Conservation (phyloP, 2,329 filamentous ascomycete species). For the Penicillium sp. region DNA sequence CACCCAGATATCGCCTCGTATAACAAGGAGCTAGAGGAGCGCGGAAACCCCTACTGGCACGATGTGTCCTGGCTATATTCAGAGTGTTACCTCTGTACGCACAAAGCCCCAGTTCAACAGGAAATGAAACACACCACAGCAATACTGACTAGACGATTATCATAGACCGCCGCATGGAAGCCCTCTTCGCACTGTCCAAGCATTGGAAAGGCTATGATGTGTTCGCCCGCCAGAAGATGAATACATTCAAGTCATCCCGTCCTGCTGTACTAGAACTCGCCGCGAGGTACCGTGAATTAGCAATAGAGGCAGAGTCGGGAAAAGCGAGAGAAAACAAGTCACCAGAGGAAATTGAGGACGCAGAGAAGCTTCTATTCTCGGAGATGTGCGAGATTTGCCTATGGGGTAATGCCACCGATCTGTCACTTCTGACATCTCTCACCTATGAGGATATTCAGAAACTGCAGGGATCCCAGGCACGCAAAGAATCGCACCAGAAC, state of each 20-base stretch:
- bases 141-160: slow-evolving; percentile 21
- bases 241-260: slow-evolving; percentile 87
- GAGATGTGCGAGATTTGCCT: slow-evolving; percentile 97
- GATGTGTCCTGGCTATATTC: slow-evolving; percentile 82
- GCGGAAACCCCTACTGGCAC: slow-evolving; percentile 77
- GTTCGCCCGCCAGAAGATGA: slow-evolving; percentile 85
- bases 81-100: slow-evolving; percentile 81
- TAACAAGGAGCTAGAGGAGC: slow-evolving; percentile 76
- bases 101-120: not conserved
- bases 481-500: slow-evolving; percentile 85
- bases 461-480: slow-evolving; percentile 81
- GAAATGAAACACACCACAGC: not conserved
- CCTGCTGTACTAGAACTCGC: slow-evolving; percentile 81
- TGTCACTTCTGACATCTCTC: slow-evolving; percentile 84
- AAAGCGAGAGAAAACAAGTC: slow-evolving; percentile 40
- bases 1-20: slow-evolving; percentile 72
- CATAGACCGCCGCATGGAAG: slow-evolving; percentile 68
- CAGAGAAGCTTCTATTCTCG: slow-evolving; percentile 74
- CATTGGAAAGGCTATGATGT: slow-evolving; percentile 91
- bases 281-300: slow-evolving; percentile 71
- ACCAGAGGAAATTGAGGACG: slow-evolving; percentile 56
- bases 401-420: slow-evolving; percentile 95
- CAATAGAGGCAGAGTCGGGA: slow-evolving; percentile 62
- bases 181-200: slow-evolving; percentile 70
- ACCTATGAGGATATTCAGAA: slow-evolving; percentile 97